Conservation (phyloP, 23 red algal species). For the Gracilariopsis chorda region DNA sequence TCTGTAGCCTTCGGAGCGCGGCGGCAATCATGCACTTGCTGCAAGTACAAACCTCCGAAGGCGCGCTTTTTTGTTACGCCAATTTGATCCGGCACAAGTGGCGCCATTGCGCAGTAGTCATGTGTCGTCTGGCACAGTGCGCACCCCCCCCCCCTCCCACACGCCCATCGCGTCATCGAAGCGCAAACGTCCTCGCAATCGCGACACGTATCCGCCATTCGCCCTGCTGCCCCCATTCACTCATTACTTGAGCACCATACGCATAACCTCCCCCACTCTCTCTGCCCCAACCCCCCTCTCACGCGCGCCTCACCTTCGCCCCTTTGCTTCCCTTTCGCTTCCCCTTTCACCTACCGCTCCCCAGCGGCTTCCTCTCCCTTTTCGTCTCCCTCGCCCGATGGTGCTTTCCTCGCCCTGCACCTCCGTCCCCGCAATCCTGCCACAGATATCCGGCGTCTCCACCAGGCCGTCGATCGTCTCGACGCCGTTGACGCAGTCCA, state of each 20-base stretch:
- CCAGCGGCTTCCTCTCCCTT: not conserved
- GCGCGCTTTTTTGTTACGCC: too few species aligned
- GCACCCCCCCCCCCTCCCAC: too few species aligned
- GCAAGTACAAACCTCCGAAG: too few species aligned
- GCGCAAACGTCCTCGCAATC: not conserved
- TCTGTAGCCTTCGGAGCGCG: too few species aligned
- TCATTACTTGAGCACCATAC: too few species aligned
- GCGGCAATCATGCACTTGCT: too few species aligned
- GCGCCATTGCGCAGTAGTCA: too few species aligned
- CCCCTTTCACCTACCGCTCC: not conserved
- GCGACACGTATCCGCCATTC: constrained; percentile 21
- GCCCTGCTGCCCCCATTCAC: not conserved
- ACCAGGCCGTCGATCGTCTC: constrained; percentile 50
- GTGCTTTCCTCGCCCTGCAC: not conserved
- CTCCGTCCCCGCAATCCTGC: not conserved
- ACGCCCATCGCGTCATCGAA: not conserved
- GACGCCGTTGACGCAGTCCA: constrained; percentile 38
- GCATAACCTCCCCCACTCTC: not conserved
- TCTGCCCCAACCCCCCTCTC: not conserved
- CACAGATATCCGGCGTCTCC: constrained; percentile 33
- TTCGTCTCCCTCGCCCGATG: not conserved
- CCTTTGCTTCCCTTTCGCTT: not conserved
- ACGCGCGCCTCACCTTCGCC: not conserved
- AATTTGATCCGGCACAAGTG: constrained; percentile 15
- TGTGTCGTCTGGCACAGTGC: too few species aligned